These are phyloP conservation scores for Sequoia sempervirens DNA, from an alignment of 75 land plant species.

Conservation along the genomic window DNA sequence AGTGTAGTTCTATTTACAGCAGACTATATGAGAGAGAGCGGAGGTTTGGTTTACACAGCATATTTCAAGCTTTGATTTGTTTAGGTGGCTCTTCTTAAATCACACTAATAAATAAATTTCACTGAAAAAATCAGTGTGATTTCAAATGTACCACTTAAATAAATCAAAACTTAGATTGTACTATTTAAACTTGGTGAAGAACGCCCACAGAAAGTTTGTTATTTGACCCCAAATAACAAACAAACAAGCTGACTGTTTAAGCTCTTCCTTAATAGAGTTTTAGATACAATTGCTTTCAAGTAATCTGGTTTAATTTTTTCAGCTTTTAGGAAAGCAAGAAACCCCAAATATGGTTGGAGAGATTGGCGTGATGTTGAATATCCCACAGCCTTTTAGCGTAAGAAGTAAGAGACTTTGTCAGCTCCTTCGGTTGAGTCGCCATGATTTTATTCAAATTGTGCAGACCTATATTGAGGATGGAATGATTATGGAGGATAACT, in stretches of 20 bases:
- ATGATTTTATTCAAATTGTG: constrained; percentile 41
- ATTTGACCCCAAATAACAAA: neutral
- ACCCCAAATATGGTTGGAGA: constrained; percentile 57
- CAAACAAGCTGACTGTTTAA: too few relatives aligned
- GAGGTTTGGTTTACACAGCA: too few relatives aligned
- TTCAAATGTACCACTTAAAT: too few relatives aligned
- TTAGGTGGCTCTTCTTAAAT: too few relatives aligned
- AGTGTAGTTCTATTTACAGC: constrained; percentile 16
- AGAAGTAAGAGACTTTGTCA: constrained; percentile 49
- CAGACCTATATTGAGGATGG: constrained; percentile 44
- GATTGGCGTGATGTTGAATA: constrained; percentile 53
- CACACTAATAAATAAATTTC: too few relatives aligned
- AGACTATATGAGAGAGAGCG: constrained; percentile 6
- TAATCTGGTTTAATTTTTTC: neutral
- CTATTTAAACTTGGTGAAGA: too few relatives aligned
- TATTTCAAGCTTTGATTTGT: too few relatives aligned
- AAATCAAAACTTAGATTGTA: too few relatives aligned
- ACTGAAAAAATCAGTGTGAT: too few relatives aligned
- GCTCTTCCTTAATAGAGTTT: too few relatives aligned
- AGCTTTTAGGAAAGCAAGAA: constrained; percentile 31
- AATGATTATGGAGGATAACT: constrained; percentile 34
- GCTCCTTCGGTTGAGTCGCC: constrained; percentile 51
- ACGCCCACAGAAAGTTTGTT: constrained; percentile 7
- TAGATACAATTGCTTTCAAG: neutral
- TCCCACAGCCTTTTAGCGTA: constrained; percentile 67